A percentile compares a stretch with the other conserved stretches of the same genome.
Evolutionary conservation across 2,329 filamentous ascomycete species (phyloP).

Genomic region (Beauveria sp.): DNA sequence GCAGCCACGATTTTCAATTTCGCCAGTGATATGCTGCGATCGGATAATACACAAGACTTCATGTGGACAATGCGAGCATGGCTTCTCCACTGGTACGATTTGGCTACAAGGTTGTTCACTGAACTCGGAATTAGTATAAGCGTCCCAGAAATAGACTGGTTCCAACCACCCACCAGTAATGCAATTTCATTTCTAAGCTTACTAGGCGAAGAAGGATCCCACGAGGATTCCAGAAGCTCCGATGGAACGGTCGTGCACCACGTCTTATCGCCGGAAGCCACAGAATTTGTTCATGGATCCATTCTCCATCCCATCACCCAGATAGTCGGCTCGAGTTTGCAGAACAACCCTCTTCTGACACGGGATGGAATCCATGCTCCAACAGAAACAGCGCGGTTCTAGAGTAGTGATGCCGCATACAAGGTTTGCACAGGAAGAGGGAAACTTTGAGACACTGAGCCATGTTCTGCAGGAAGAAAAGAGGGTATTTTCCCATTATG

Average conservation of each 20-base stretch:
- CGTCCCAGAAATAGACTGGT: constrained; percentile 22
- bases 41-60: constrained; percentile 10
- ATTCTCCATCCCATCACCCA: not conserved
- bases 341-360: not conserved
- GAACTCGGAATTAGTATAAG: constrained; percentile 12
- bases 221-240: not conserved
- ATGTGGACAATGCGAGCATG: constrained; percentile 21
- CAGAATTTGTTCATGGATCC: not conserved
- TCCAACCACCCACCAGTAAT: constrained; percentile 13
- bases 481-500: not conserved
- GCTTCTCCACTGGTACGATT: constrained; percentile 22
- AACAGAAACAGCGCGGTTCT: not conserved
- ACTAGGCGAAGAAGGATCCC: not conserved
- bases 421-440: not conserved
- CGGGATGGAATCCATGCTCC: not conserved
- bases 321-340: not conserved
- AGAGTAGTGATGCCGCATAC: not conserved
- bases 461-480: not conserved
- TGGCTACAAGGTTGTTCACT: constrained; percentile 20
- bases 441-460: not conserved
- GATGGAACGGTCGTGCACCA: constrained; percentile 3
- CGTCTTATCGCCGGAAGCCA: not conserved
- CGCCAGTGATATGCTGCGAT: constrained; percentile 20
- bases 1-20: constrained; percentile 26
- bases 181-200: not conserved